A percentile compares a stretch with the other conserved stretches of the same genome.
phyloP scores from a whole-genome alignment of 257 asterid species.

The Penstemon davidsonii region DNA sequence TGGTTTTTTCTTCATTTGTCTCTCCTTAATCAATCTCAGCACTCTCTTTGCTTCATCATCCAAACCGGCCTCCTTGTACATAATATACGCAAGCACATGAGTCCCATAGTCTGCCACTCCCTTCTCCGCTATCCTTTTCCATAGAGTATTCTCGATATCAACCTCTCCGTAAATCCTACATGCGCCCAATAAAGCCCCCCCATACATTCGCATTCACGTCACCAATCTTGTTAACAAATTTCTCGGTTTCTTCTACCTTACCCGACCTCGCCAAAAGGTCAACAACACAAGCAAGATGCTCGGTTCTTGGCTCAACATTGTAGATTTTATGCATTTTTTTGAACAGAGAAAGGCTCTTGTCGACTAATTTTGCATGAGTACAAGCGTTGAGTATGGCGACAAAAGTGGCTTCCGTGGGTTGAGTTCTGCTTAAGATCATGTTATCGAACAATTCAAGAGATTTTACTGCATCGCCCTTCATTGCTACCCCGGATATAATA shows the following conservation, averaged over 20 bases:
- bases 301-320: slow-evolving; percentile 49
- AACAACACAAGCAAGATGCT: slow-evolving; percentile 74
- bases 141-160: slow-evolving; percentile 53
- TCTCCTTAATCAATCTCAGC: slow-evolving; percentile 48
- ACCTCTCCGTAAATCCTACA: slow-evolving; percentile 58
- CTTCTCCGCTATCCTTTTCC: slow-evolving; percentile 42
- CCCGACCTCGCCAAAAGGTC: slow-evolving; percentile 88
- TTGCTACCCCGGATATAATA: slow-evolving; percentile 65
- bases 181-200: slow-evolving; percentile 78
- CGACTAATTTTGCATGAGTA: slow-evolving; percentile 56
- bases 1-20: slow-evolving; percentile 54
- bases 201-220: slow-evolving; percentile 56
- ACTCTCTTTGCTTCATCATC: slow-evolving; percentile 56
- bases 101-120: slow-evolving; percentile 52
- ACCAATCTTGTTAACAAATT: slow-evolving; percentile 47
- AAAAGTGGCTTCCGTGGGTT: slow-evolving; percentile 64
- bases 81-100: slow-evolving; percentile 57
- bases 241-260: slow-evolving; percentile 63
- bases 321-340: slow-evolving; percentile 41
- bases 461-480: slow-evolving; percentile 53
- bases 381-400: slow-evolving; percentile 70
- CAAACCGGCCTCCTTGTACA: slow-evolving; percentile 73
- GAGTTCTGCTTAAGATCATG: slow-evolving; percentile 49
- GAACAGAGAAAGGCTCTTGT: slow-evolving; percentile 52
- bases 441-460: slow-evolving; percentile 51